Evolutionary conservation across 2,329 filamentous ascomycete species (phyloP).

Genomic region (Diaporthe longicolla): DNA sequence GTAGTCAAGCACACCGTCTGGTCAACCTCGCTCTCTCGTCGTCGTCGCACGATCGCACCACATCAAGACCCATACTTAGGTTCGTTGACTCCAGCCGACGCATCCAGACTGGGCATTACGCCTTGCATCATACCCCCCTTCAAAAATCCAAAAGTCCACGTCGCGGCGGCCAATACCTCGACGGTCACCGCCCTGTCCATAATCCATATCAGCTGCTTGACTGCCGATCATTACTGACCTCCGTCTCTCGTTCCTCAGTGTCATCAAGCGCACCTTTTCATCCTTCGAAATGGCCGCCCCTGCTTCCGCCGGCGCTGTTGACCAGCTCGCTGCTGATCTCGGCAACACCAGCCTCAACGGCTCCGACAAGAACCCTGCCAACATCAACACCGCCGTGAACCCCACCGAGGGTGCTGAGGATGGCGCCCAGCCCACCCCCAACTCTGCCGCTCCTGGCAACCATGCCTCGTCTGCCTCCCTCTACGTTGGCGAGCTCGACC

Average conservation of each 20-base stretch:
- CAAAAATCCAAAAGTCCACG: not conserved
- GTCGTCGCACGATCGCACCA: slow-evolving; percentile 25
- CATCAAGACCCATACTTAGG: slow-evolving; percentile 34
- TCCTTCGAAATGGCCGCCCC: slow-evolving; percentile 71
- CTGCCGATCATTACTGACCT: slow-evolving; percentile 42
- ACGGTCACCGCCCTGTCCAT: not conserved
- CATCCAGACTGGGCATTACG: not conserved
- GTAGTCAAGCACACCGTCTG: slow-evolving; percentile 32
- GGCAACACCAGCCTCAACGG: slow-evolving; percentile 79
- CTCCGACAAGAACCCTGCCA: slow-evolving; percentile 74
- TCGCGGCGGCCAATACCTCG: not conserved
- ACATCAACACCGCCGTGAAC: slow-evolving; percentile 80
- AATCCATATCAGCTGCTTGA: slow-evolving; percentile 36
- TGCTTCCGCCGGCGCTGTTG: slow-evolving; percentile 74
- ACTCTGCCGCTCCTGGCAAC: slow-evolving; percentile 80
- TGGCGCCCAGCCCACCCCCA: slow-evolving; percentile 77
- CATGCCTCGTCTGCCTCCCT: slow-evolving; percentile 97
- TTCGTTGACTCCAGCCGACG: slow-evolving; percentile 21
- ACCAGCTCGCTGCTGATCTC: slow-evolving; percentile 85
- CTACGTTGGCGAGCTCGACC: slow-evolving; percentile 98
- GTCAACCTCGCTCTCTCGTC: slow-evolving; percentile 37
- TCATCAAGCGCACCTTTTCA: slow-evolving; percentile 44
- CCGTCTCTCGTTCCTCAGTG: slow-evolving; percentile 45
- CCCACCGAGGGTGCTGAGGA: slow-evolving; percentile 66
- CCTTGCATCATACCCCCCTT: not conserved